These are phyloP conservation scores for Apiospora kogelbergensis DNA, from an alignment of 2,329 filamentous ascomycete species.

Conservation along the genomic window DNA sequence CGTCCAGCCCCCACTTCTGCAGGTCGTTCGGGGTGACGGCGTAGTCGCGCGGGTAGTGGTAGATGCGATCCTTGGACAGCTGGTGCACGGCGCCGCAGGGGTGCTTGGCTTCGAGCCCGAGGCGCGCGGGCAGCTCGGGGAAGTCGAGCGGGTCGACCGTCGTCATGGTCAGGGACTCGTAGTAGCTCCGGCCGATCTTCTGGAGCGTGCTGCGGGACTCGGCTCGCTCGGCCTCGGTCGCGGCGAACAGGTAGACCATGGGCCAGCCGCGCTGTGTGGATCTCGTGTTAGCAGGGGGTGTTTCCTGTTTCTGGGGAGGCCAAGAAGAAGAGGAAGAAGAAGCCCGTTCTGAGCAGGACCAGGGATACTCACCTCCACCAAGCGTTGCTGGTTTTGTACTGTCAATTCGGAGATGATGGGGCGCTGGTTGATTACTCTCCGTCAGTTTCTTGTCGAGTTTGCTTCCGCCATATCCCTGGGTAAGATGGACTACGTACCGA, in stretches of 20 bases:
- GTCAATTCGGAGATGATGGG: conserved; percentile 34
- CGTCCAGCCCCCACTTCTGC: conserved; percentile 37
- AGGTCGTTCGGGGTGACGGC: conserved; percentile 28
- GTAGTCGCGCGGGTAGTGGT: conserved; percentile 33
- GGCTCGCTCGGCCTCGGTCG: conserved; percentile 28
- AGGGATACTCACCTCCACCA: conserved; percentile 33
- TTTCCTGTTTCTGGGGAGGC: too few species aligned
- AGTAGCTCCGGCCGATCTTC: conserved; percentile 33
- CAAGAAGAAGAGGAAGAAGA: too few species aligned
- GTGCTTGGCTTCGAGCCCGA: conserved; percentile 31
- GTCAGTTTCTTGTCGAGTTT: neutral
- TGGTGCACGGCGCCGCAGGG: conserved; percentile 36
- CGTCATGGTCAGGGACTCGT: conserved; percentile 35
- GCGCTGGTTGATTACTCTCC: conserved; percentile 14
- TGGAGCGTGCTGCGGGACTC: conserved; percentile 28
- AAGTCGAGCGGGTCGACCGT: conserved; percentile 37
- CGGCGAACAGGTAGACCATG: conserved; percentile 38
- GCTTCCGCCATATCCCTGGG: neutral
- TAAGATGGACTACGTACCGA: conserved; percentile 12
- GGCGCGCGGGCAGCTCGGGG: conserved; percentile 30
- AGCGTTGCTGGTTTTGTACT: conserved; percentile 30
- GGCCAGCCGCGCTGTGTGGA: conserved; percentile 31
- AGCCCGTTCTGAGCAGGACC: neutral
- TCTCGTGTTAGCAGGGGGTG: neutral
- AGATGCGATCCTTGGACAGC: conserved; percentile 34